Evolutionary conservation across 805 yeast species (phyloP), one percentile per base, ranked within the genome.

Genomic region (Starmerella cellae): DNA sequence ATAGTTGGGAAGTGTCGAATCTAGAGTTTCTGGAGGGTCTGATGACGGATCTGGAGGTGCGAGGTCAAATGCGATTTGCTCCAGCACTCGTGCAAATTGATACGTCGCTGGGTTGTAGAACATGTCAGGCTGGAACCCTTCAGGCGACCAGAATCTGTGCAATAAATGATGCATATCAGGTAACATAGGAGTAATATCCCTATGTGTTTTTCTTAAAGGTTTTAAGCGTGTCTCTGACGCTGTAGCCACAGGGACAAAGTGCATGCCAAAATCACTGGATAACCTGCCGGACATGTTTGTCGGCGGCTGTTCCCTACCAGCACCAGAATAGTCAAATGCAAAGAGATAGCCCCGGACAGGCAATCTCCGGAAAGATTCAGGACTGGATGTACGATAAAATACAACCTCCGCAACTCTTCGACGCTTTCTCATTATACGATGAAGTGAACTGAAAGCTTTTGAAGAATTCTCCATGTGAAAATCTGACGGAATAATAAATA

Each of bases 401-500:
- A 22, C 9, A 21, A 24, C 44, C n/a, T 19, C 28, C 4, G 40
- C 44, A n/a, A 30, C 40, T 3, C 14, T 5, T 4, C n/a, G 14
- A 17, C 18, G n/a, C 18, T 37, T 36, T 14, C 6, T 5, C 40
- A 41, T 36, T 13, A 29, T 24, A 10, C 44, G 17, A 21, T 24
- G 37, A 18, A 41, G 20, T 3, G 44, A 23, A 3, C 40, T 31
- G 21, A 41, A 36, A 22, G 44, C 44, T 5, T 17, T 8, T 13
- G 27, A 26, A 3, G 44, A 41, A 17, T 31, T 22, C n/a, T 16
- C 19, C n/a, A 20, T 4, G 4, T 18, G 6, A 28, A 17, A 24
- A 18, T 41, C 34, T 24, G 38, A 32, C n/a, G 44, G 44, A 6
- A 36, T 33, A 18, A 41, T 29, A 5, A 33, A 24, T 27, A 28